A percentile compares a stretch with the other conserved stretches of the same genome.
phyloP scores from a whole-genome alignment of 257 asterid species.

The Lycium ferocissimum region DNA sequence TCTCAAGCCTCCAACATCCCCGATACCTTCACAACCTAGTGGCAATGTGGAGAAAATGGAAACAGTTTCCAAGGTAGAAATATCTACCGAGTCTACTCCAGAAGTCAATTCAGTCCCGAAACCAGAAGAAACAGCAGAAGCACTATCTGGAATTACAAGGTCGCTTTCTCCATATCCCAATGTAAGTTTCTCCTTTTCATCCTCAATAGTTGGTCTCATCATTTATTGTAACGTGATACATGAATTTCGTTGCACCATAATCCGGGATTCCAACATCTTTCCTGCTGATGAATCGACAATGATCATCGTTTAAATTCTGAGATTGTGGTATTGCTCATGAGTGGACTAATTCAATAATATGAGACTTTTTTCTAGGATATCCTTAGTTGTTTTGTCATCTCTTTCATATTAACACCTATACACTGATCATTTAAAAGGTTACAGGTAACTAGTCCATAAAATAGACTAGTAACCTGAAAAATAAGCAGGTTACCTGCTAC shows the following conservation, averaged over 20 bases:
- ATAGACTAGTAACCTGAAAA: neutral
- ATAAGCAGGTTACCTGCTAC: neutral
- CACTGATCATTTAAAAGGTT: neutral
- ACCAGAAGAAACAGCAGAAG: slow-evolving; percentile 57
- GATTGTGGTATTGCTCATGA: neutral
- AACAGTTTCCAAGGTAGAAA: slow-evolving; percentile 50
- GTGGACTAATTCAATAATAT: neutral
- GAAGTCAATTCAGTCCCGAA: slow-evolving; percentile 64
- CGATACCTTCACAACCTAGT: slow-evolving; percentile 78
- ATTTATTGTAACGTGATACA: neutral
- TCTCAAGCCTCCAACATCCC: slow-evolving; percentile 90
- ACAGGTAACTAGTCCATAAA: neutral
- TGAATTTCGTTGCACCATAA: neutral
- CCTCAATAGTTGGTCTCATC: neutral
- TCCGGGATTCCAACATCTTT: neutral
- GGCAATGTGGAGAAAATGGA: slow-evolving; percentile 43
- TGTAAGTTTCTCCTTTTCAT: slow-evolving; percentile 49
- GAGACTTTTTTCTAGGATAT: neutral
- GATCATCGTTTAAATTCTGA: neutral
- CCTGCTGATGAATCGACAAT: neutral
- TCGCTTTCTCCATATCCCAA: slow-evolving; percentile 90
- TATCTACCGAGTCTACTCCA: slow-evolving; percentile 52
- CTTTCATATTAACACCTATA: neutral
- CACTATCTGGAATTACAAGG: slow-evolving; percentile 52
- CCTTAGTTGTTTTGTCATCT: neutral